Base-by-base conservation (phyloP, 345 rosid genomes). In the Rhodamnia rubescens region DNA sequence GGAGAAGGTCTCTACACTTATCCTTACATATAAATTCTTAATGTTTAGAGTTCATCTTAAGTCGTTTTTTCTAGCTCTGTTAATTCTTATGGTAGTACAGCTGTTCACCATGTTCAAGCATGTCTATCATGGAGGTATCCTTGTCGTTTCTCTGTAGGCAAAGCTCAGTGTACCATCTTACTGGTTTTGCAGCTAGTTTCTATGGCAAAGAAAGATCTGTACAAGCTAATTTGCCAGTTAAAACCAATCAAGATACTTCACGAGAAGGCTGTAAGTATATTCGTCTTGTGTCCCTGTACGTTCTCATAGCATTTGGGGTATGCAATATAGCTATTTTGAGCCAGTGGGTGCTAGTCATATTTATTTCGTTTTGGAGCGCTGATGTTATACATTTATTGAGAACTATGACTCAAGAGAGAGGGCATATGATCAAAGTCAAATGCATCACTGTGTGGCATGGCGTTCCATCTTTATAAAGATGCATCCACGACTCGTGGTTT, bases 171-270 rank as follows among this genome's bases (percentile, higher is more conserved):
- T 15, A 1, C 74, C 85, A 56, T 2, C 29, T 40, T 59, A 36
- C 85, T 59, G 87, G 53, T 52, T 87, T 78, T 87, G 89, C 95
- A 94, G 98, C 91, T 87, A 90, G 85, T 81, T 94, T 93, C 80
- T 95, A 95, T 85, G 98, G 96, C 64, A 92, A 93, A 86, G 98
- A 92, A 82, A 92, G 87, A 64, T 85, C 96, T 24, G 53, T 75
- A 13, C 80, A 83, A 57, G 89, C 89, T 2, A 93, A 91, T 88
- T 86, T 93, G 89, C 96, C 96, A 0, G 85, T 95, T 90, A 95
- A 91, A 91, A 97, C 98, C 1, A 98, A 95, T 85, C 89, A 87
- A 58, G 98, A 97, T 88, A 93, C 97, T 29, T 87, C 95, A 14
- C 90, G 96, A 91, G 99, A 97, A 91, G 99, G 99, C 55, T 58